These are phyloP conservation scores for Nicotiana tabacum DNA, from an alignment of 257 asterid species.

Conservation along the genomic window DNA sequence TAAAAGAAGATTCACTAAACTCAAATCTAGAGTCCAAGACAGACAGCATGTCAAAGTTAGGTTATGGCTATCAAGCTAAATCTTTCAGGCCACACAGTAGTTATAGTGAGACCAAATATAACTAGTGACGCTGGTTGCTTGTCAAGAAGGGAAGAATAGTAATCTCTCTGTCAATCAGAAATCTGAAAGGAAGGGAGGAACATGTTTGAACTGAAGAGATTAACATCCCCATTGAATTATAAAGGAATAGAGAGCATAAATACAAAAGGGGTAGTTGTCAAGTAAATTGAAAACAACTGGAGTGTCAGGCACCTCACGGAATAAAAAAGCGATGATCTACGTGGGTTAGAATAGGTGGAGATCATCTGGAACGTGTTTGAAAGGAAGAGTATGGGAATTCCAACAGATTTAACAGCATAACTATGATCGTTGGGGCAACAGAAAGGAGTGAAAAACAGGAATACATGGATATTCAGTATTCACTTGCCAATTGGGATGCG, in stretches of 20 bases:
- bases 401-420: not conserved
- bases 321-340: not conserved
- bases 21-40: not conserved
- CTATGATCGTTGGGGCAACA: not conserved
- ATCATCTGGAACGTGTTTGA: not conserved
- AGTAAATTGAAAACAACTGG: not conserved
- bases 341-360: not conserved
- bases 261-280: too few relatives aligned
- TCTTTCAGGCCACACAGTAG: not conserved
- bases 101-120: not conserved
- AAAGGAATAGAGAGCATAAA: not conserved
- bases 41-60: not conserved
- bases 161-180: not conserved
- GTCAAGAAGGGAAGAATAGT: not conserved
- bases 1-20: not conserved
- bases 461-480: not conserved
- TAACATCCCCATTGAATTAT: not conserved
- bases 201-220: not conserved
- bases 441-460: not conserved
- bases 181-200: not conserved
- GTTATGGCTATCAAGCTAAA: not conserved
- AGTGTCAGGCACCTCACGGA: not conserved
- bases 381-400: not conserved
- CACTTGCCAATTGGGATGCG: not conserved
- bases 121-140: not conserved